Conservation (phyloP, 2,329 filamentous ascomycete genomes). For the Beauveria rudraprayagi region DNA sequence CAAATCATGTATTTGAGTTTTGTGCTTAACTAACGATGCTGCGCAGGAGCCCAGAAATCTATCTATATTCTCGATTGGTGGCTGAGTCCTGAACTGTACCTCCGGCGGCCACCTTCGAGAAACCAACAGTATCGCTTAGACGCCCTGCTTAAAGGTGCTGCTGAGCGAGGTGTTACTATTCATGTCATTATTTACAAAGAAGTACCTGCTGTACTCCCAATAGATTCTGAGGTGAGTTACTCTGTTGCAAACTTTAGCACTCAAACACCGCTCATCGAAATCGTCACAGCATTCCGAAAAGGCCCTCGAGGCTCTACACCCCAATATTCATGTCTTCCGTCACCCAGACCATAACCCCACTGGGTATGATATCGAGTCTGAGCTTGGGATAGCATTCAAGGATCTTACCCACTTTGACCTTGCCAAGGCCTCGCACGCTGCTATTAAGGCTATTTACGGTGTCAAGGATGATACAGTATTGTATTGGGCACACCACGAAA, state of each 20-base stretch:
- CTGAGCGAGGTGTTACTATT: slow-evolving; percentile 74
- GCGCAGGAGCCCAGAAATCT: slow-evolving; percentile 57
- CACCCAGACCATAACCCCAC: slow-evolving; percentile 84
- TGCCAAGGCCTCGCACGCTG: slow-evolving; percentile 61
- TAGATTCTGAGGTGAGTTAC: slow-evolving; percentile 38
- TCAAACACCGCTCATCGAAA: slow-evolving; percentile 18
- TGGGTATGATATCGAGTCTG: slow-evolving; percentile 55
- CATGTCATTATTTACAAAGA: slow-evolving; percentile 92
- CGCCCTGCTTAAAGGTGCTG: slow-evolving; percentile 71
- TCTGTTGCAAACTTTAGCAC: not conserved
- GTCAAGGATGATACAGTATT: slow-evolving; percentile 72
- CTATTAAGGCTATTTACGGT: slow-evolving; percentile 73
- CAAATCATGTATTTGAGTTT: not conserved
- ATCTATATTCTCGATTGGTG: slow-evolving; percentile 90
- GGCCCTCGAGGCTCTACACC: slow-evolving; percentile 65
- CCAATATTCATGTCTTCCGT: slow-evolving; percentile 80
- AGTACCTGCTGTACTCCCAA: slow-evolving; percentile 69
- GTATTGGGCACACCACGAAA: slow-evolving; percentile 93
- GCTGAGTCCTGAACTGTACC: slow-evolving; percentile 80
- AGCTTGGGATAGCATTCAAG: slow-evolving; percentile 57
- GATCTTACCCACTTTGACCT: slow-evolving; percentile 44
- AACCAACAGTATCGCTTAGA: slow-evolving; percentile 82
- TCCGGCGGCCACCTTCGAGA: slow-evolving; percentile 70
- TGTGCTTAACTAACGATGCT: not conserved
- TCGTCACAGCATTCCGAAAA: slow-evolving; percentile 64